Percentiles rank a stretch among this genome's conserved stretches.
Conservation (phyloP, 2,329 filamentous ascomycete species). For the Diaporthe velutina region DNA sequence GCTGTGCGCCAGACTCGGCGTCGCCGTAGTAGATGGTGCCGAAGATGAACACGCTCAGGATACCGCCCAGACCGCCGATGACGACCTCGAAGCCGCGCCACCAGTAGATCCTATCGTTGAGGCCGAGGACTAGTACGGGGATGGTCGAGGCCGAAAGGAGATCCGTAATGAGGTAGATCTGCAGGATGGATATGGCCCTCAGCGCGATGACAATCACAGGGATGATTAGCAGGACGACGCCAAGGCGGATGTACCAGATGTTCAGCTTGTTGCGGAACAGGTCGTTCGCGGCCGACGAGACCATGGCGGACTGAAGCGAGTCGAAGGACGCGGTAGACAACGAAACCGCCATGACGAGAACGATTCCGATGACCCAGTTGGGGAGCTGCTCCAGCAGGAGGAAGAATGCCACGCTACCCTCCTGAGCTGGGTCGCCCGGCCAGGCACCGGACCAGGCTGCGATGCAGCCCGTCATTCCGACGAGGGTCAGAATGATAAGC, state of each 20-base stretch:
- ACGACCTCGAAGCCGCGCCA: slow-evolving; percentile 87
- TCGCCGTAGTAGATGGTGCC: slow-evolving; percentile 83
- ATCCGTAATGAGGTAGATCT: slow-evolving; percentile 87
- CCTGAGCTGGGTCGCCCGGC: slow-evolving; percentile 69
- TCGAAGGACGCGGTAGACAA: slow-evolving; percentile 85
- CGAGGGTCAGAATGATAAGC: slow-evolving; percentile 77
- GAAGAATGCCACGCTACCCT: slow-evolving; percentile 81
- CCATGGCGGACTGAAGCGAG: slow-evolving; percentile 85
- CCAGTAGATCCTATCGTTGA: slow-evolving; percentile 75
- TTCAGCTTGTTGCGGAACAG: slow-evolving; percentile 85
- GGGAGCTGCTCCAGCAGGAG: slow-evolving; percentile 79
- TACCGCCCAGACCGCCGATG: slow-evolving; percentile 80
- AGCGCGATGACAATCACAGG: slow-evolving; percentile 81
- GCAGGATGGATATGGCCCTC: slow-evolving; percentile 79
- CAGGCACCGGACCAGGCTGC: slow-evolving; percentile 83
- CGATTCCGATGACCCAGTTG: slow-evolving; percentile 84
- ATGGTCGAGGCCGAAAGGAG: slow-evolving; percentile 82
- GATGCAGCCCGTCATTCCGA: slow-evolving; percentile 80
- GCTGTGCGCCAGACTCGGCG: slow-evolving; percentile 71
- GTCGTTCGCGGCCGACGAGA: slow-evolving; percentile 87
- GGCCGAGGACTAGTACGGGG: slow-evolving; percentile 80
- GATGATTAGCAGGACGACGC: slow-evolving; percentile 79
- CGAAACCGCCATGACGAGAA: slow-evolving; percentile 84
- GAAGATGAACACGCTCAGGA: slow-evolving; percentile 85
- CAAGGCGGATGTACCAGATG: slow-evolving; percentile 78